Base-by-base conservation (phyloP, 2,329 filamentous ascomycete species). In the Nigrospora sphaerica region DNA sequence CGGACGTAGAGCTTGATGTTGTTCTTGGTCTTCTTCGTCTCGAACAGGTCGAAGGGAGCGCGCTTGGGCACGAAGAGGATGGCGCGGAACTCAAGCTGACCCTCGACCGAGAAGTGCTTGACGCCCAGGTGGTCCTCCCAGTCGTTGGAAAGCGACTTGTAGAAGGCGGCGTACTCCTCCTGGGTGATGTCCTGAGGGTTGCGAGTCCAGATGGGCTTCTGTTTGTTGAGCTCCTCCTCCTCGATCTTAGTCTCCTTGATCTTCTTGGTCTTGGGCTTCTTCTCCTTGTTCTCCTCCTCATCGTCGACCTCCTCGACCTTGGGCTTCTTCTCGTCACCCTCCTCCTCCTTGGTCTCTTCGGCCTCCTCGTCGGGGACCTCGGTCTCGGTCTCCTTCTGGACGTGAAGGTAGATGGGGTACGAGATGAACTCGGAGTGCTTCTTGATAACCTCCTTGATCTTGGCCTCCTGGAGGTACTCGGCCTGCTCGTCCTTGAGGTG, bases 401-500 rank as follows among this genome's bases (percentile, higher is more conserved):
- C 91, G 78, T 98, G 93, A 59, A 98, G 92, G 83, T 96, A 98
- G 86, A 98, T 98, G 67, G 93, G 93, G 83, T 98, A 98, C 44
- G 93, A 97, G 80, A 98, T 98, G 83, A 98, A 98, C 80, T 98
- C 93, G 68, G 93, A 97, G 87, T 98, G 93, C 88, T 98, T 98
- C 90, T 97, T 97, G 81, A 98, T 91, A 58, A 98, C 92, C 81
- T 98, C 93, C 88, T 98, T 98, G 81, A 98, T 86, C 82, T 92
- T 93, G 80, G 81, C 81, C 86, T 98, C 93, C 74, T 97, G 95
- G 59, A 97, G 80, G 84, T 95, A 98, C 72, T 97, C 93, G 57
- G 78, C 80, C 81, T 98, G 93, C 83, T 98, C 93, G 62, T 98
- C 93, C 88, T 98, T 98, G 66, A 98, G 81, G 81, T 97, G 88